phyloP scores from a whole-genome alignment of 441 rosid genomes.

The Lepidium campestre region DNA sequence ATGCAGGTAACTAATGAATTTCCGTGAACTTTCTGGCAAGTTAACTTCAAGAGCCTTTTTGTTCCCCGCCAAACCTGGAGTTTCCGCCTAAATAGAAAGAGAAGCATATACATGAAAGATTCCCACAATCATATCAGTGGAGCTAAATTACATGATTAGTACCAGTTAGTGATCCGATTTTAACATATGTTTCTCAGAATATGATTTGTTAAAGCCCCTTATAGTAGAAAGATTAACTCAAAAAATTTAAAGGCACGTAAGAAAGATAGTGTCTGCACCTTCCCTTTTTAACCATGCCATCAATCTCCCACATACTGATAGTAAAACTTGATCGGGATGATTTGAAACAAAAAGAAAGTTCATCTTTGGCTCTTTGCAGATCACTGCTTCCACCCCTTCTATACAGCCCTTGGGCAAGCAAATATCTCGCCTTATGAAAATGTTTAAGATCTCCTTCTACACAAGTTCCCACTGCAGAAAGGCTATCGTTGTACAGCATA shows the following conservation, averaged over 20 bases:
- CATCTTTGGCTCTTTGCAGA: conserved; percentile 92
- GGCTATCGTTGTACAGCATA: conserved; percentile 90
- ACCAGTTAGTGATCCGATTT: background rate
- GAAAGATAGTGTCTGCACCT: conserved; percentile 50
- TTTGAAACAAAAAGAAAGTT: conserved; percentile 94
- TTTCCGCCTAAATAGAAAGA: conserved; percentile 59
- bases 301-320: conserved; percentile 99
- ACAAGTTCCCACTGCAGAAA: conserved; percentile 85
- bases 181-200: conserved; percentile 8
- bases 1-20: conserved; percentile 97
- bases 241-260: background rate
- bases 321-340: conserved; percentile 96
- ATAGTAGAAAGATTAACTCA: background rate
- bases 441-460: conserved; percentile 98
- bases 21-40: conserved; percentile 94
- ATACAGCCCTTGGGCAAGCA: conserved; percentile 90
- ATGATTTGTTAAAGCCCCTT: background rate
- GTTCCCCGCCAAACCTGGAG: conserved; percentile 76
- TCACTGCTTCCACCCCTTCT: conserved; percentile 72
- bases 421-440: conserved; percentile 97
- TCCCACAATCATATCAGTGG: background rate
- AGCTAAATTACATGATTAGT: background rate
- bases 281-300: conserved; percentile 98
- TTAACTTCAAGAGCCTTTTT: conserved; percentile 89
- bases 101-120: conserved; percentile 17